Evolutionary conservation across 78 protist genomes (phyloP).

Genomic region (Chrysochromulina tobinii): DNA sequence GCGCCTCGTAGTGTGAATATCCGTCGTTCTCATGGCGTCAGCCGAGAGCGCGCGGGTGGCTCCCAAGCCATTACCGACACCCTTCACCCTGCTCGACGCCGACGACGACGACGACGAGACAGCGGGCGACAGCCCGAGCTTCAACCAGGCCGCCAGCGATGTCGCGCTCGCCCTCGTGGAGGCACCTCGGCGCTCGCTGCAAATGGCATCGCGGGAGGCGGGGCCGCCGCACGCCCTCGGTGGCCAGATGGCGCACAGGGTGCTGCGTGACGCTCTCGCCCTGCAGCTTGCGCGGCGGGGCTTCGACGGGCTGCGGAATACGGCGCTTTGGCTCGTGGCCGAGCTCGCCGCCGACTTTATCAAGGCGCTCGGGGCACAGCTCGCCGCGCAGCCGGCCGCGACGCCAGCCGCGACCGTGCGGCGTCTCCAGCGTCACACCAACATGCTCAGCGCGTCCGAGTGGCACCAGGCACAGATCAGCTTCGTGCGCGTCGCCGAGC

Average conservation of each 20-base stretch:
- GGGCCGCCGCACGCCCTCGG: no score
- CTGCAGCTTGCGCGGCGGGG: conserved; percentile 22
- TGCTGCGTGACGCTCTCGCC: not conserved
- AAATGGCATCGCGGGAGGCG: no score
- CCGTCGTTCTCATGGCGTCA: no score
- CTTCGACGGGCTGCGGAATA: not conserved
- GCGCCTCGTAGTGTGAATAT: no score
- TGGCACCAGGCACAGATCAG: not conserved
- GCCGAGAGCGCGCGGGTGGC: no score
- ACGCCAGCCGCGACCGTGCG: not conserved
- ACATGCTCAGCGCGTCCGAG: not conserved
- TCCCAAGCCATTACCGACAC: no score
- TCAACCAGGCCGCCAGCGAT: no score
- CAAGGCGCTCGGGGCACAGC: not conserved
- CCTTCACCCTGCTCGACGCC: no score
- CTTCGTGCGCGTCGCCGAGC: not conserved
- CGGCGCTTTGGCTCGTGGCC: not conserved
- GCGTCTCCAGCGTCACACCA: not conserved
- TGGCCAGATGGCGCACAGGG: not conserved
- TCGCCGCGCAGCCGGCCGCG: not conserved
- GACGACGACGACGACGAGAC: no score
- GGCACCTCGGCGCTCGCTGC: no score
- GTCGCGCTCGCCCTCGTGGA: no score
- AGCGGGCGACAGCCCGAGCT: no score
- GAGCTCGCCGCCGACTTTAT: not conserved